A percentile compares a stretch with the other conserved stretches of the same genome.
phyloP scores from a whole-genome alignment of 352 stramenopile genomes.

The Aphanomyces astaci region DNA sequence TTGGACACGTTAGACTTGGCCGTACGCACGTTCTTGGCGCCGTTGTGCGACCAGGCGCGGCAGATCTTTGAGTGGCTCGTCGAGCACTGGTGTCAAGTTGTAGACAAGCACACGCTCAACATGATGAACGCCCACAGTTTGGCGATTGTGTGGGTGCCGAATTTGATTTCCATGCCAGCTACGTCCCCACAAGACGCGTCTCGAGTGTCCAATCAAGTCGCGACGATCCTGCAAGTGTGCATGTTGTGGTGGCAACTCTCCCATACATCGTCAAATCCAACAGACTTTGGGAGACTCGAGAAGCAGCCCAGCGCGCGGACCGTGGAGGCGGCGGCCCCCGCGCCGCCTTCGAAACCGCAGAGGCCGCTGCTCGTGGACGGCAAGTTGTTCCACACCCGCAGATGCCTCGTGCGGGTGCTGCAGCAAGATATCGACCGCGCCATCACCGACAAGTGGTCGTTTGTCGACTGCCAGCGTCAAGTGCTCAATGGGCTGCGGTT shows the following conservation, averaged over 20 bases:
- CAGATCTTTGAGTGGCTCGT: conserved; percentile 54
- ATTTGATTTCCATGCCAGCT: conserved; percentile 35
- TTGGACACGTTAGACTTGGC: background rate
- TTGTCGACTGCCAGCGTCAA: conserved; percentile 28
- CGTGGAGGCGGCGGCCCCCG: too few relatives aligned
- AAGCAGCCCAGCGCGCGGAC: background rate
- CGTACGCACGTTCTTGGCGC: conserved; percentile 26
- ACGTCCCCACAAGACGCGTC: conserved; percentile 26
- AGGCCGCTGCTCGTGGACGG: background rate
- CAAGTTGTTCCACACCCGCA: background rate
- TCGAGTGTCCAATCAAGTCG: conserved; percentile 28
- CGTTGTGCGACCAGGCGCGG: conserved; percentile 28
- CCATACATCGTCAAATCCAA: background rate
- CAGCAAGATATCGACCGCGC: background rate
- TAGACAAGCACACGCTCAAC: conserved; percentile 31
- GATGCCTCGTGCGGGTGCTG: background rate
- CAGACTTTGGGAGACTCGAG: background rate
- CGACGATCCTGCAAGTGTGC: conserved; percentile 36
- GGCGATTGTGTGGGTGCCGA: conserved; percentile 49
- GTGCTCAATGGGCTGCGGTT: conserved; percentile 30
- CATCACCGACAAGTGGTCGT: conserved; percentile 3
- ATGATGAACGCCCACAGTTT: conserved; percentile 46
- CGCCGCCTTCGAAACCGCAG: background rate
- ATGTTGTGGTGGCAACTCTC: conserved; percentile 31
- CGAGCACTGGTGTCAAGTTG: conserved; percentile 55